A percentile compares a stretch with the other conserved stretches of the same genome.
phyloP scores from a whole-genome alignment of 2,329 filamentous ascomycete species.

The Fusarium anguioides region DNA sequence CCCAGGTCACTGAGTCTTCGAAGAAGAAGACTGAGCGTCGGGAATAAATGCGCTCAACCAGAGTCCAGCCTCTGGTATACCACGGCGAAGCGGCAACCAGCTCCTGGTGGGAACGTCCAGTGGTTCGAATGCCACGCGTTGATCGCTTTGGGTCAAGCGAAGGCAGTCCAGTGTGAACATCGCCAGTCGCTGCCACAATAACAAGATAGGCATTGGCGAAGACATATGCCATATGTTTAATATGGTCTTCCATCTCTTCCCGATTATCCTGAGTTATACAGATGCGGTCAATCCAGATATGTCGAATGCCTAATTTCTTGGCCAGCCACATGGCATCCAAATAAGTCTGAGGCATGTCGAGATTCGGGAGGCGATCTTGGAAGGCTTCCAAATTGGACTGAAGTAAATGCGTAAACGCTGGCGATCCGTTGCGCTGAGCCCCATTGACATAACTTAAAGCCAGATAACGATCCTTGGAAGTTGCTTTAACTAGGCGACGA shows the following conservation, averaged over 20 bases:
- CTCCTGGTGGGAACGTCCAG: constrained; percentile 51
- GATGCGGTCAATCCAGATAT: constrained; percentile 60
- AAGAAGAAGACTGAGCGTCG: constrained; percentile 58
- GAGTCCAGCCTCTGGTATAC: constrained; percentile 57
- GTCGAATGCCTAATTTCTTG: constrained; percentile 55
- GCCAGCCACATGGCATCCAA: constrained; percentile 58
- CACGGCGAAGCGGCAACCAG: constrained; percentile 54
- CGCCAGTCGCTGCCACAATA: constrained; percentile 57
- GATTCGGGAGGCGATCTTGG: constrained; percentile 51
- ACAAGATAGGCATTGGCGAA: constrained; percentile 59
- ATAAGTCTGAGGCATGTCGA: constrained; percentile 55
- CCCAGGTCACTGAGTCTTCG: constrained; percentile 57
- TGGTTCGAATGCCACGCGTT: constrained; percentile 40
- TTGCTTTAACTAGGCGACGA: constrained; percentile 52
- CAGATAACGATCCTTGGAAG: constrained; percentile 55
- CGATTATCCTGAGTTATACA: constrained; percentile 60
- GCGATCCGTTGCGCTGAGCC: constrained; percentile 43
- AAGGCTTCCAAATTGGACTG: constrained; percentile 52
- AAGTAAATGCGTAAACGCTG: constrained; percentile 48
- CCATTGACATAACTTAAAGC: constrained; percentile 61
- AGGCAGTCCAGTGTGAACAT: constrained; percentile 53
- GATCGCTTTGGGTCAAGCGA: constrained; percentile 52
- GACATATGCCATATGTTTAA: constrained; percentile 58
- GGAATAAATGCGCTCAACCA: constrained; percentile 57
- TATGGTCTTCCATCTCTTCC: constrained; percentile 53